These are phyloP conservation scores for Allantophomopsis cytisporea DNA, from an alignment of 2,329 filamentous ascomycete species.

Conservation along the genomic window DNA sequence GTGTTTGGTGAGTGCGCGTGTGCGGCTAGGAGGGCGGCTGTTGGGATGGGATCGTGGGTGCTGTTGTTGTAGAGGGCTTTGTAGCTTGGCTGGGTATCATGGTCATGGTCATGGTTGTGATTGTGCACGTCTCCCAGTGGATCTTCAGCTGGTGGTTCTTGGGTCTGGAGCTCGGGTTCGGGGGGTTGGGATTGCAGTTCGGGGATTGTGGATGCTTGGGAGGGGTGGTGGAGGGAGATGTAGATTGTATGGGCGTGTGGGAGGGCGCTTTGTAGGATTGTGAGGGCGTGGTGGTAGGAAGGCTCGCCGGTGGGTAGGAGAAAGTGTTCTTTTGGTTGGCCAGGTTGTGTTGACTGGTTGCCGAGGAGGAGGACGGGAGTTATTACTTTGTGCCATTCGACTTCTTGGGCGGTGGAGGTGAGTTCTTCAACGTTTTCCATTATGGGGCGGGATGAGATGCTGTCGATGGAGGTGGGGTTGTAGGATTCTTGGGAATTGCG, in stretches of 20 bases:
- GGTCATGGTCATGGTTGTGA: constrained; percentile 2
- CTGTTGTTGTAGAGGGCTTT: constrained; percentile 4
- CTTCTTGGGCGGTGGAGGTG: too few relatives aligned
- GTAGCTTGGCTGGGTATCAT: not conserved
- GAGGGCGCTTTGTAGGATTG: constrained; percentile 10
- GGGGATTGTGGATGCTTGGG: too few relatives aligned
- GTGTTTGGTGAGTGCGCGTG: constrained; percentile 11
- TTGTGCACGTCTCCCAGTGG: not conserved
- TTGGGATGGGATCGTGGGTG: constrained; percentile 9
- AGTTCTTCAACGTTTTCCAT: too few relatives aligned
- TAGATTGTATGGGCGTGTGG: constrained; percentile 13
- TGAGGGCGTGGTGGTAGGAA: constrained; percentile 15
- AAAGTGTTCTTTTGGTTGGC: constrained; percentile 19
- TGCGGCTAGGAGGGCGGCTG: constrained; percentile 18
- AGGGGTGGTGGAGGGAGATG: constrained; percentile 5
- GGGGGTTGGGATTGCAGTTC: too few relatives aligned
- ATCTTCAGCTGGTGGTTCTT: too few relatives aligned
- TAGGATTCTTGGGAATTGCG: too few relatives aligned
- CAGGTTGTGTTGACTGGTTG: constrained; percentile 18
- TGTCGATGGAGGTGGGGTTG: too few relatives aligned
- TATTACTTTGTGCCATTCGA: not conserved
- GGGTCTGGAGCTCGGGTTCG: too few relatives aligned
- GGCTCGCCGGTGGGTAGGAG: constrained; percentile 13
- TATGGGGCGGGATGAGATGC: too few relatives aligned
- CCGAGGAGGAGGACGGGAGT: constrained; percentile 17